These are phyloP conservation scores for Plasmodium cynomolgi DNA, from an alignment of 169 alveolate genomes.

Conservation along the genomic window DNA sequence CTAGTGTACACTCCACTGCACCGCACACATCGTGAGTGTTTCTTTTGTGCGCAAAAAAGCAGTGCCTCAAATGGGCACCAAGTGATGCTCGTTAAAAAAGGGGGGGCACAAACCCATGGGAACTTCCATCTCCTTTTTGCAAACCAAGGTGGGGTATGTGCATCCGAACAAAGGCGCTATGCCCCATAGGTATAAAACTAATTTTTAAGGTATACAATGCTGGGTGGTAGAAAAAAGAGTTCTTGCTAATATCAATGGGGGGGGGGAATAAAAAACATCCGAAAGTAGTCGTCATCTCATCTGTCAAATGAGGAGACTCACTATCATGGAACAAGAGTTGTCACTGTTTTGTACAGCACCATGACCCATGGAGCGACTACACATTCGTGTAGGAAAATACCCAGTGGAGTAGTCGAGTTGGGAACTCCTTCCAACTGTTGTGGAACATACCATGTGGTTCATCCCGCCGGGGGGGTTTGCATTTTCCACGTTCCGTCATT, in stretches of 20 bases:
- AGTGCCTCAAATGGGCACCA: neutral
- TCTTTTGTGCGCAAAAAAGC: neutral
- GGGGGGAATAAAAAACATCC: neutral
- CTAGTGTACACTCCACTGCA: too few relatives aligned
- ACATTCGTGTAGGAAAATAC: neutral
- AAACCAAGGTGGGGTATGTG: neutral
- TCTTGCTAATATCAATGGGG: neutral
- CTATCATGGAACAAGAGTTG: neutral
- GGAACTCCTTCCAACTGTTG: neutral
- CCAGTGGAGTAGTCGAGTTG: neutral
- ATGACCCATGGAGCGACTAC: neutral
- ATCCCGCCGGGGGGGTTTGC: neutral
- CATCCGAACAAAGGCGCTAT: neutral
- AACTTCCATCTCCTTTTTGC: neutral
- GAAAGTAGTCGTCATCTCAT: neutral
- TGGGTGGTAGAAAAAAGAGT: neutral
- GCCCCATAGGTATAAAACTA: neutral
- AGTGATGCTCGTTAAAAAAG: neutral
- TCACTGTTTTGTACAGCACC: neutral
- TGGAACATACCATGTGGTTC: neutral
- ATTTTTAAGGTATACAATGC: neutral
- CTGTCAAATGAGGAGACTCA: neutral
- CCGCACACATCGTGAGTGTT: too few relatives aligned
- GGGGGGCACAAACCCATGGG: neutral
- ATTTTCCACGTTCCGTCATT: neutral